Evolutionary conservation across 2,329 filamentous ascomycete genomes (phyloP).

Genomic region (Sclerotinia spermophila): DNA sequence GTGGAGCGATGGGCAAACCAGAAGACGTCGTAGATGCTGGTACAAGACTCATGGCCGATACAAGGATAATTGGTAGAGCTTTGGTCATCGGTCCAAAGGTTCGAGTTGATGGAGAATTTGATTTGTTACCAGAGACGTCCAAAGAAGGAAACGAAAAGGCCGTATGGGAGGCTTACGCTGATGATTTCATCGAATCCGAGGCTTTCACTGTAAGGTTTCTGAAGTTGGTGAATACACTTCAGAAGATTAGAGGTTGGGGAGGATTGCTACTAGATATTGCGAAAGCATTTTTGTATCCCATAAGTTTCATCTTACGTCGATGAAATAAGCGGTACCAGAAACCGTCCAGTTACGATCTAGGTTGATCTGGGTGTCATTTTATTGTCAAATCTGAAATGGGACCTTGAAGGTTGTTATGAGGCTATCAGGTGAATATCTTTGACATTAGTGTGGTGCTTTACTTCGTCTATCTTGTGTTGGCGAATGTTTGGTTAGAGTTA

Average conservation of each 20-base stretch:
- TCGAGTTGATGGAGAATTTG: constrained; percentile 42
- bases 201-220: constrained; percentile 53
- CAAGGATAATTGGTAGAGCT: constrained; percentile 52
- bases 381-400: background rate
- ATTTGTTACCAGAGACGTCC: constrained; percentile 23
- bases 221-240: constrained; percentile 50
- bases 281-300: constrained; percentile 27
- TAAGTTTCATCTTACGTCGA: background rate
- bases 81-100: constrained; percentile 57
- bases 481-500: constrained; percentile 37
- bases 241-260: constrained; percentile 50
- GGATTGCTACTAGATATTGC: constrained; percentile 39
- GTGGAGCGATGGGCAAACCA: constrained; percentile 49
- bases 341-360: background rate
- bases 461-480: background rate
- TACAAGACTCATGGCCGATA: constrained; percentile 58
- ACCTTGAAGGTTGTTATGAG: background rate
- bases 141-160: constrained; percentile 40
- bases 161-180: constrained; percentile 58
- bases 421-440: background rate
- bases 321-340: background rate
- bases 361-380: background rate
- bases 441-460: background rate
- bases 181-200: constrained; percentile 56
- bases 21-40: constrained; percentile 61